These are phyloP conservation scores for Colletotrichum falcatum DNA, from an alignment of 2,329 filamentous ascomycete species.

Conservation along the genomic window DNA sequence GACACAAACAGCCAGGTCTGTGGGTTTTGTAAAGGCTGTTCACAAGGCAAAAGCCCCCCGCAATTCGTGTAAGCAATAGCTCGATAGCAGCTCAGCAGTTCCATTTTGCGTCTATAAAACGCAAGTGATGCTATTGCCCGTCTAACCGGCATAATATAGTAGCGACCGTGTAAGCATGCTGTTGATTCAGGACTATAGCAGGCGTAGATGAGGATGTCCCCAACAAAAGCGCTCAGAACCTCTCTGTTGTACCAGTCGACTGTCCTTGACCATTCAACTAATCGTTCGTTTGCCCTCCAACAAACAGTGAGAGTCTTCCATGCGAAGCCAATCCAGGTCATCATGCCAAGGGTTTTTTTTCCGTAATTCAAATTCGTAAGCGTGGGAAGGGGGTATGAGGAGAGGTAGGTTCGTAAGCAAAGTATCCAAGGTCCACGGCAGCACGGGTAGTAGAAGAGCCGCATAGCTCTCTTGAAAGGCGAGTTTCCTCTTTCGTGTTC, in stretches of 20 bases:
- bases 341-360: conserved; percentile 33
- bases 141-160: conserved; percentile 33
- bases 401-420: conserved; percentile 34
- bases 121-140: conserved; percentile 28
- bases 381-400: conserved; percentile 38
- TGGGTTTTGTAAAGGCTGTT: not conserved
- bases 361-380: conserved; percentile 36
- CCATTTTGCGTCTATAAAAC: not conserved
- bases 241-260: conserved; percentile 19
- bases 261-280: conserved; percentile 18
- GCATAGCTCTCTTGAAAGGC: not conserved
- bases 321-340: conserved; percentile 32
- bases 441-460: conserved; percentile 23
- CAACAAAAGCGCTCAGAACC: conserved; percentile 20
- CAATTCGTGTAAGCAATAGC: not conserved
- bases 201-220: conserved; percentile 24
- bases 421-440: conserved; percentile 27
- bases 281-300: conserved; percentile 12
- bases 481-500: conserved; percentile 33
- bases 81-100: not conserved
- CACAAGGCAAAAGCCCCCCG: not conserved
- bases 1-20: not conserved
- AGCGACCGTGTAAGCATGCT: conserved; percentile 37
- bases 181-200: conserved; percentile 37
- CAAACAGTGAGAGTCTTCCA: conserved; percentile 14